Evolutionary conservation across 305 asterid genomes (phyloP).

Genomic region (Rubia occidens): DNA sequence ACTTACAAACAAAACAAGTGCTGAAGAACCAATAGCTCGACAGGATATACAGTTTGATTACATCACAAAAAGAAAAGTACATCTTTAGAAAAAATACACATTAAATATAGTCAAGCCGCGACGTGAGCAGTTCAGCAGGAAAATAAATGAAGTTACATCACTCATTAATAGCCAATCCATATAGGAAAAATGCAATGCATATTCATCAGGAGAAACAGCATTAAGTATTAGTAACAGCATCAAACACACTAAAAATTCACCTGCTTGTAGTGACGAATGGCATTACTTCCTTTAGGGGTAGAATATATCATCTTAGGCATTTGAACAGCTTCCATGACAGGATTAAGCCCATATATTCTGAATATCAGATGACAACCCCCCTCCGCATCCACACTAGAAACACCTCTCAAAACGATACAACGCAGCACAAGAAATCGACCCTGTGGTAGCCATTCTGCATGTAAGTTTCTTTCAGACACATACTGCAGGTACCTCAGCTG

Average conservation of each 20-base stretch:
- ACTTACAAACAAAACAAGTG: neutral
- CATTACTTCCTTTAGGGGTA: conserved; percentile 27
- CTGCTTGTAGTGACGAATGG: conserved; percentile 39
- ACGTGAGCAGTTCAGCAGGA: too few species aligned
- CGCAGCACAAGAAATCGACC: conserved; percentile 50
- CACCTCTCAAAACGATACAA: conserved; percentile 37
- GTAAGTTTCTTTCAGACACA: conserved; percentile 49
- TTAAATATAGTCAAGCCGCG: too few species aligned
- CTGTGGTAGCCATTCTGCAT: conserved; percentile 48
- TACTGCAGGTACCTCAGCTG: conserved; percentile 67
- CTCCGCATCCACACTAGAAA: conserved; percentile 41
- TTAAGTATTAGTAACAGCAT: neutral
- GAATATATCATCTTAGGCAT: conserved; percentile 44
- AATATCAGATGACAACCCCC: conserved; percentile 53
- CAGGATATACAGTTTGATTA: neutral
- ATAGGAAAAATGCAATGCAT: neutral
- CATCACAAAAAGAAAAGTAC: neutral
- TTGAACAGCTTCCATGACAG: conserved; percentile 43
- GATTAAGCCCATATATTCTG: conserved; percentile 52
- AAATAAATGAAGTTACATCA: neutral
- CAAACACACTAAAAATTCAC: conserved; percentile 23
- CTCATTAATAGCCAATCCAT: neutral
- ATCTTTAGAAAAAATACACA: neutral
- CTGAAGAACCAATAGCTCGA: neutral
- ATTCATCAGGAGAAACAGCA: neutral